Evolutionary conservation across 129 eudicot species (phyloP), one percentile per base, ranked within the genome.

Genomic region (Lonicera japonica): DNA sequence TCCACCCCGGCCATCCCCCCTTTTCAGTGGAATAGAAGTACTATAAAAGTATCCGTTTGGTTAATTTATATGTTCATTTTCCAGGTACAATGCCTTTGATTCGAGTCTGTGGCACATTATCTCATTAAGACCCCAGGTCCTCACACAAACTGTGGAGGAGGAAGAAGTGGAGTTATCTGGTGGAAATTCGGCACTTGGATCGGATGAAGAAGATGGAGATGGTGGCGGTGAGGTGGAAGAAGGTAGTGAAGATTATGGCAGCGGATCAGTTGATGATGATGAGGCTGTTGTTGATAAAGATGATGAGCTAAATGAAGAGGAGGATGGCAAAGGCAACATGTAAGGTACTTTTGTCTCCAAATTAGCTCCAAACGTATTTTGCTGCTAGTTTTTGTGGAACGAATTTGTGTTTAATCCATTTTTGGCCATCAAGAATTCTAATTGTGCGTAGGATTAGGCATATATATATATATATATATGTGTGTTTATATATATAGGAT

Each of bases 51-150:
- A n/a, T n/a, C n/a, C n/a, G n/a, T 5, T 17, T 46, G 39, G 53
- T 60, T 39, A 56, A 41, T 25, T 67, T 56, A 29, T 43, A 10
- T 64, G 54, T 63, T 50, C 21, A n/a, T 9, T 47, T 61, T 43
- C 43, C 74, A 87, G 95, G 79, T 73, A 17, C 6, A 43, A 61
- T 25, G 54, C 24, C 78, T 70, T 63, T 83, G 87, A 4, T 83
- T 56, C 85, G 83, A 78, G 70, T 87, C 87, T 61, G 85, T 87
- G 63, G 95, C 95, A n/a, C 95, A 87, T 61, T 83, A 87, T 69
- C 90, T 87, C 40, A 87, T 83, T 54, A 77, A 75, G 21, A 80
- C 75, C 9, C 83, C 75, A 15, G 61, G 79, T 23, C 67, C 68
- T 21, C 54, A 58, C 25, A 66, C 60, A 50, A 65, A 61, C 59